Evolutionary conservation across 1,139 yeast genomes (phyloP), one percentile per base, ranked within the genome.

Genomic region (Geotrichum reessii): DNA sequence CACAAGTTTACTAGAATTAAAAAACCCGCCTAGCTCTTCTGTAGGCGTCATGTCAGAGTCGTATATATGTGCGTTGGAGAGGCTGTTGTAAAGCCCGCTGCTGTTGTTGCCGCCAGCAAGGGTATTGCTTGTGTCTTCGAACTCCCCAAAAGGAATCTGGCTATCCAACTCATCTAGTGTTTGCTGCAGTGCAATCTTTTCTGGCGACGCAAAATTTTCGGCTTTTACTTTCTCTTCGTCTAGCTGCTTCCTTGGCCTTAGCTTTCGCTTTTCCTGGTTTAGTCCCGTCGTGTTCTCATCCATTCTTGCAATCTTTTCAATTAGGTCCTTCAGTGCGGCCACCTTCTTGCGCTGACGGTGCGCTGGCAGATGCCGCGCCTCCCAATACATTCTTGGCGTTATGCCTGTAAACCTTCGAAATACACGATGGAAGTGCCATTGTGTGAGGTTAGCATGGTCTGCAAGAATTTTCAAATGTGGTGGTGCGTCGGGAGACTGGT

Each of bases 351-450:
- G 52, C 28, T 46, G 28, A 2, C 37, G 53, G 42, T 51, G 42
- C 24, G 37, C 54, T 25, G 58, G 58, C 9, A 40, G 21, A 24
- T 58, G 61, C 17, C 61, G 28, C 3, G 55, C 61, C 33, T 58
- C 61, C 61, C 61, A 58, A 52, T 58, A 58, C 55, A 56, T 56
- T 19, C 53, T 28, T 8, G 61, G 61, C 28, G 61, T 58, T 40
- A 58, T 57, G 1, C 65, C 67, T 11, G 69, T 65, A 53, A 69
- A 69, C 49, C 63, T 63, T 47, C 69, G 67, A 60, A 70, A 70
- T 19, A 66, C 61, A 7, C 73, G 61, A 55, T 65, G 68, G 47
- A 56, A 56, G 22, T 70, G 71, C 72, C 73, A 70, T 57, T 67
- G 67, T 2, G 73, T 67, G 22, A 69, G 62, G 1, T 67, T 65